These are phyloP conservation scores for Lantana camara DNA, from an alignment of 257 asterid species.

Conservation along the genomic window DNA sequence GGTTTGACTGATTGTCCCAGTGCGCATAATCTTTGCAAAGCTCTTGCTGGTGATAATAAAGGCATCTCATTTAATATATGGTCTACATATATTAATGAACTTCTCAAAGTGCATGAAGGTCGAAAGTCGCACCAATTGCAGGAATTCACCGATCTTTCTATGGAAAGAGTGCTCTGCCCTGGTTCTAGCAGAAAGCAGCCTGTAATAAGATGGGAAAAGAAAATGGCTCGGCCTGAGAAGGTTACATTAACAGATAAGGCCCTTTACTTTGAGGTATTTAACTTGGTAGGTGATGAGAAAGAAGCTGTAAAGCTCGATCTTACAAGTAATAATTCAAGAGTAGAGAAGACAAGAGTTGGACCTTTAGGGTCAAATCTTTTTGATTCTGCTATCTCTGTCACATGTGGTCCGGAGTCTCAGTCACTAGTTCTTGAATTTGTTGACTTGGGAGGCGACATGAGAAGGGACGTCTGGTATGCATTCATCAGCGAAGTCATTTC, in stretches of 20 bases:
- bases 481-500: slow-evolving; percentile 74
- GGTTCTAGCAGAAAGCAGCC: slow-evolving; percentile 97
- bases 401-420: slow-evolving; percentile 70
- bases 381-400: slow-evolving; percentile 87
- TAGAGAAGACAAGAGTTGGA: slow-evolving; percentile 85
- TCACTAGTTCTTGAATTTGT: slow-evolving; percentile 82
- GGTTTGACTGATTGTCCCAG: slow-evolving; percentile 95
- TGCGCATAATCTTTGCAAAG: slow-evolving; percentile 85
- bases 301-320: slow-evolving; percentile 72
- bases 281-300: slow-evolving; percentile 57
- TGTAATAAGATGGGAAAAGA: slow-evolving; percentile 87
- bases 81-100: slow-evolving; percentile 80
- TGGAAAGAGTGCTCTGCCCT: slow-evolving; percentile 72
- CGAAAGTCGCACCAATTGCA: slow-evolving; percentile 61
- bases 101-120: slow-evolving; percentile 91
- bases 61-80: slow-evolving; percentile 78
- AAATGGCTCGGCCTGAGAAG: slow-evolving; percentile 96
- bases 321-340: slow-evolving; percentile 52
- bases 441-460: slow-evolving; percentile 89
- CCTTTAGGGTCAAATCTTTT: slow-evolving; percentile 88
- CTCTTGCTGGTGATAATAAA: slow-evolving; percentile 73
- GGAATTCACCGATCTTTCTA: slow-evolving; percentile 42
- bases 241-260: slow-evolving; percentile 82
- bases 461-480: slow-evolving; percentile 95
- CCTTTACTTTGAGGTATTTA: slow-evolving; percentile 92